Base-by-base conservation (phyloP, 129 eudicot genomes). In the Centaurea solstitialis region DNA sequence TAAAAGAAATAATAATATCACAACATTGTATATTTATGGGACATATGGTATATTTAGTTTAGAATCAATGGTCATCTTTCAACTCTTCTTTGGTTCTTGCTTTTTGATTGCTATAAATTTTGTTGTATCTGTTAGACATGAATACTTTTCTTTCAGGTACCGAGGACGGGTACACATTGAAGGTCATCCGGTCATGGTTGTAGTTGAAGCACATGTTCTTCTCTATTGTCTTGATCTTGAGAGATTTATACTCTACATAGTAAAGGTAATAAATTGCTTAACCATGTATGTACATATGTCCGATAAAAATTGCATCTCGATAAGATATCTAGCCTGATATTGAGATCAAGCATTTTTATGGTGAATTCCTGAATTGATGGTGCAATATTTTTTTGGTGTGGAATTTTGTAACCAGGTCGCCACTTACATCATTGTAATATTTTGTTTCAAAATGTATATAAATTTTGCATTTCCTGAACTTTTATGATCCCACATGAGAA, bases 201-300 rank as follows among this genome's bases (percentile, higher is more conserved):
- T 94, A 53, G 97, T 94, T 74, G 98, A 97, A 85, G 98, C 98
- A 70, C 97, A 94, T 90, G 90, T 92, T 83, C 88, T 94, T 74
- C 81, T 92, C 50, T 91, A 97, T 23, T 94, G 98, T 88, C 92
- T 94, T 67, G 96, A 94, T 89, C 91, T 94, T 69, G 96, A 94
- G 61, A 92, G 91, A n/a, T 92, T 94, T 81, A 86, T 94, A 62
- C 79, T 92, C 23, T 73, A 92, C 81, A 89, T 92, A 64, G 86
- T 92, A 22, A 94, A 94, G 93, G 98, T 94, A 78, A 70, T 57
- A 37, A 72, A 15, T 22, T 73, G 4, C 6, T 74, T 74, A 50
- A 17, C 28, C 28, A 21, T 1, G 8, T 20, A 61, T 61, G 67
- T 61, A 18, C 28, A 11, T 6, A 4, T 62, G 5, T 18, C 11